Conservation (phyloP, 2,329 filamentous ascomycete species). For the Neofusicoccum laricinum region DNA sequence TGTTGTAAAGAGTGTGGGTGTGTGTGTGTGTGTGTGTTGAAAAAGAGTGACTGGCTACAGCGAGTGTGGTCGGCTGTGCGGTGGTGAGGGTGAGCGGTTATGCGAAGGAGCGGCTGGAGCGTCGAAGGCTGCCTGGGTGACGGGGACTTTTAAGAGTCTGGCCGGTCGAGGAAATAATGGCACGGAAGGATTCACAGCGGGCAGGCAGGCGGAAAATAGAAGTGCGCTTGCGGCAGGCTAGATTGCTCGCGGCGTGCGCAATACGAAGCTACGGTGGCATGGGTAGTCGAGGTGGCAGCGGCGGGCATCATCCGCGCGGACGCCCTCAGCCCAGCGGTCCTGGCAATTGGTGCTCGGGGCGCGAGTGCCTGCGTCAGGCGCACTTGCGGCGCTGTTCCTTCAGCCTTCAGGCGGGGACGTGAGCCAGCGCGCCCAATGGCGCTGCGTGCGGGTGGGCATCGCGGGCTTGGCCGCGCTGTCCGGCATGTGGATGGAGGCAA, state of each 20-base stretch:
- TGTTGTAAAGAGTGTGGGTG: neutral
- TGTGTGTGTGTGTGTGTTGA: neutral
- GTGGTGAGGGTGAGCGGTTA: neutral
- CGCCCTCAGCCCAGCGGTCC: neutral
- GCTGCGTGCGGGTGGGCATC: neutral
- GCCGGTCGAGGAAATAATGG: neutral
- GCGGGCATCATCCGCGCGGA: neutral
- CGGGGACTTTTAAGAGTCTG: neutral
- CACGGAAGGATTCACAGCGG: neutral
- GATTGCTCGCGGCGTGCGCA: neutral
- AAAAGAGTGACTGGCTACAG: constrained; percentile 22
- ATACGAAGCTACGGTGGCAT: constrained; percentile 3
- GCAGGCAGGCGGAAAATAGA: constrained; percentile 6
- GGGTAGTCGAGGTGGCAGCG: neutral
- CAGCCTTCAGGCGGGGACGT: constrained; percentile 6
- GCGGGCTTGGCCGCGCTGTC: neutral
- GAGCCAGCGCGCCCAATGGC: neutral
- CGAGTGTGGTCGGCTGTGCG: neutral
- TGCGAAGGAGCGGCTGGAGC: constrained; percentile 15
- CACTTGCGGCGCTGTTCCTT: constrained; percentile 6
- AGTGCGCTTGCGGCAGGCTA: constrained; percentile 8
- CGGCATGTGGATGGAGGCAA: neutral
- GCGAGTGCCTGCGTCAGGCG: neutral
- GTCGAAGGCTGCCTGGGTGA: neutral
- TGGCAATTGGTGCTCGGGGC: neutral